phyloP scores from a whole-genome alignment of 2,329 filamentous ascomycete species.

The Kalmusia sp. region DNA sequence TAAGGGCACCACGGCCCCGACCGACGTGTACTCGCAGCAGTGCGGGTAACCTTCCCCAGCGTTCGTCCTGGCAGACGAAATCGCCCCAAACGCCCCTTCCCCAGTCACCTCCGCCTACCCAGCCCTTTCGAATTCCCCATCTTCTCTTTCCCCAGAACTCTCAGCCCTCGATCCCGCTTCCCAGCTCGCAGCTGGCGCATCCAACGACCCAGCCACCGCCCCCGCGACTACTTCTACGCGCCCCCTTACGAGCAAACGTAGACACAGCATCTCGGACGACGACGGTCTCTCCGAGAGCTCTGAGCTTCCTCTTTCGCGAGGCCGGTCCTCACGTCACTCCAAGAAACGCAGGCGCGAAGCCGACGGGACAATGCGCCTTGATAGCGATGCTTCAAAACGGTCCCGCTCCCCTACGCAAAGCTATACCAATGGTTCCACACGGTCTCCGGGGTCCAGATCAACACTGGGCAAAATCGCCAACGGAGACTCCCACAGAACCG shows the following conservation, averaged over 20 bases:
- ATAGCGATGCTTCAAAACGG: slow-evolving; percentile 50
- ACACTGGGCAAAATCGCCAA: slow-evolving; percentile 48
- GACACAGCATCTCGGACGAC: slow-evolving; percentile 41
- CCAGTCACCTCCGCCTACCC: slow-evolving; percentile 73
- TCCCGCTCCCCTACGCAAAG: slow-evolving; percentile 45
- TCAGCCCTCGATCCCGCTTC: slow-evolving; percentile 40
- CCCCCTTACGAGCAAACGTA: slow-evolving; percentile 30
- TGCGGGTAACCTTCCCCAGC: slow-evolving; percentile 41
- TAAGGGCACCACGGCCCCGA: slow-evolving; percentile 28
- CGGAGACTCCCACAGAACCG: slow-evolving; percentile 47
- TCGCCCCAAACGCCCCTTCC: slow-evolving; percentile 62
- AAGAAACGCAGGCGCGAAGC: slow-evolving; percentile 52
- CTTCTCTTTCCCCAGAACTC: slow-evolving; percentile 51
- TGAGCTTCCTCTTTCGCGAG: slow-evolving; percentile 25
- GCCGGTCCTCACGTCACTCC: slow-evolving; percentile 43
- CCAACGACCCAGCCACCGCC: slow-evolving; percentile 19
- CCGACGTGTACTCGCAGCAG: slow-evolving; percentile 33
- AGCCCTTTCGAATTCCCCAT: slow-evolving; percentile 62
- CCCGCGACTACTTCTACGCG: slow-evolving; percentile 15
- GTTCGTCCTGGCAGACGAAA: slow-evolving; percentile 77
- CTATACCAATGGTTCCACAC: slow-evolving; percentile 49
- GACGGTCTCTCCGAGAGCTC: slow-evolving; percentile 23
- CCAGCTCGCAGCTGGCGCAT: slow-evolving; percentile 19
- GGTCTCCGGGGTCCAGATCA: slow-evolving; percentile 39
- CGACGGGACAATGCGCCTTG: slow-evolving; percentile 52